phyloP scores from a whole-genome alignment of 768 basidiomycete species.

The Panaeolus cyanescens region DNA sequence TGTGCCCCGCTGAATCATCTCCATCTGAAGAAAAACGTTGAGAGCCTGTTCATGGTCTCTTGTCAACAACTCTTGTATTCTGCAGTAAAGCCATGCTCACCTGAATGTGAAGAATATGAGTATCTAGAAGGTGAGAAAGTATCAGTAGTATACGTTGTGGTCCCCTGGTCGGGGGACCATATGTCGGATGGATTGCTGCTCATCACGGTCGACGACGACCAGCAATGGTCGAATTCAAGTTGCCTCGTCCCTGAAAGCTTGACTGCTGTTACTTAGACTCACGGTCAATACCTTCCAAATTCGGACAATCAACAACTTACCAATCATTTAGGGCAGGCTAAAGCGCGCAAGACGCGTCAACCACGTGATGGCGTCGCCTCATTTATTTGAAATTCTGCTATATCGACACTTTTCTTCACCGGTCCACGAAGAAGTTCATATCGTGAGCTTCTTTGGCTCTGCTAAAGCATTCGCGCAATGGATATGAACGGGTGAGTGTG shows the following conservation, averaged over 20 bases:
- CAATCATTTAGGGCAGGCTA: conserved; percentile 25
- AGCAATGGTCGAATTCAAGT: conserved; percentile 9
- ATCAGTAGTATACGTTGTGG: conserved; percentile 42
- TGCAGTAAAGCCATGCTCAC: conserved; percentile 32
- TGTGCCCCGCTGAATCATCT: conserved; percentile 45
- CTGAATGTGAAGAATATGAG: conserved; percentile 57
- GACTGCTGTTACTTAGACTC: background rate
- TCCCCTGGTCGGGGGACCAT: conserved; percentile 66
- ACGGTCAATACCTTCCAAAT: conserved; percentile 11
- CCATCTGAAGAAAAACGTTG: conserved; percentile 51
- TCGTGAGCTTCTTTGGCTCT: no score
- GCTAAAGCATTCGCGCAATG: no score
- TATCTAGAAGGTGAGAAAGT: conserved; percentile 62
- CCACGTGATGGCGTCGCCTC: conserved; percentile 19
- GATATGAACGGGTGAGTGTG: no score
- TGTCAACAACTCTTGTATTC: conserved; percentile 5
- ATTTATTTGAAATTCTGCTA: no score
- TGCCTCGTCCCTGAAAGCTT: conserved; percentile 5
- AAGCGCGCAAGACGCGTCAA: conserved; percentile 13
- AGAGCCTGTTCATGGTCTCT: conserved; percentile 32
- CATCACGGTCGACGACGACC: conserved; percentile 26
- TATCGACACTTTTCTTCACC: no score
- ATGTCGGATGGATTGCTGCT: conserved; percentile 45
- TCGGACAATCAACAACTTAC: conserved; percentile 20
- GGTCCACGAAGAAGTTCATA: no score